Evolutionary conservation across 1,284 basidiomycete species (phyloP), one percentile per base, ranked within the genome.

Genomic region (Cutaneotrichosporon cutaneum): DNA sequence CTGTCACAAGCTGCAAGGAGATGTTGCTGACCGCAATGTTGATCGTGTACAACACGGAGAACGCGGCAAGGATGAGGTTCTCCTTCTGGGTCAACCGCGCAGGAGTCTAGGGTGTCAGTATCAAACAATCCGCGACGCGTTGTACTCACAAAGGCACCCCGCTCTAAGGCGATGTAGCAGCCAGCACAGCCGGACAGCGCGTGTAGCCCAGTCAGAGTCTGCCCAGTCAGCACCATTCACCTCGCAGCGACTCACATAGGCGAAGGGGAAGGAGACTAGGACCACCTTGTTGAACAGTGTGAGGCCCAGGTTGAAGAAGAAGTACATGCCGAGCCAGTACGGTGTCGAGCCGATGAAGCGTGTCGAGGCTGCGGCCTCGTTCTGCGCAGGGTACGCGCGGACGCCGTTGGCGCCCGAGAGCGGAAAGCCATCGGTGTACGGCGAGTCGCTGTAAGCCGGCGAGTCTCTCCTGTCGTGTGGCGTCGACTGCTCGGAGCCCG

Each of bases 21-120:
- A 92, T 81, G 77, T 97, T 96, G 81, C 90, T 94, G 54, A 95
- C 88, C 26, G 89, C 89, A 69, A 97, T 94, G 73, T 97, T 96
- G 74, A 94, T 81, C 7, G 93, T 90, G 77, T 95, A 96, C 0
- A 96, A 82, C 10, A 88, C 81, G 65, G 91, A 94, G 80, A 95
- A 97, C 1, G 86, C 85, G 18, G 85, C 77, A 30, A 96, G 82
- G 11, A 88, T 84, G 27, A 85, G 63, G 61, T 84, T 85, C 72
- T 93, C 87, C 36, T 80, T 79, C 35, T 80, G 68, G 3, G 81
- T 83, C 30, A 90, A 78, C 26, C 82, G 80, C 18, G 86, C 85
- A 2, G 88, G 87, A 2, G 70, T 70, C 80, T 81, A 59, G 11
- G 14, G n/a, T 26, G 57, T 54, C n/a, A 52, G 30, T 58, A 8